phyloP scores from a whole-genome alignment of 352 stramenopile genomes.

The Globisporangium canariense region DNA sequence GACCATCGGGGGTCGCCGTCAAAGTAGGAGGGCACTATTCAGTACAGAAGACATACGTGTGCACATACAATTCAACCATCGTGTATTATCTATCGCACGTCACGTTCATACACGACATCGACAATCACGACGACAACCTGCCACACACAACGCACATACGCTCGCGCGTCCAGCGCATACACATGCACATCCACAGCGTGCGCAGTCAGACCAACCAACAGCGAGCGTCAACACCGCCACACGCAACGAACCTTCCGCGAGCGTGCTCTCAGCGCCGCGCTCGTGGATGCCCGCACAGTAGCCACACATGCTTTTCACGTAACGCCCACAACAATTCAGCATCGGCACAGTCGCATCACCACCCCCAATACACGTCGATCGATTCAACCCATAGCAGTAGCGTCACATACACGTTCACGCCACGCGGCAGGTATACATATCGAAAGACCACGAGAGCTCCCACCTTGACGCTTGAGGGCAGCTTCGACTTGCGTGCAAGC shows the following conservation, averaged over 20 bases:
- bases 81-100: conserved; percentile 1
- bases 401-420: background rate
- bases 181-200: background rate
- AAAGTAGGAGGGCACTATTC: background rate
- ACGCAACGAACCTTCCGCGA: background rate
- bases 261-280: background rate
- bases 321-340: background rate
- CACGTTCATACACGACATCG: background rate
- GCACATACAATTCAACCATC: background rate
- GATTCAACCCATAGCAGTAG: background rate
- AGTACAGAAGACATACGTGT: background rate
- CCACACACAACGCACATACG: background rate
- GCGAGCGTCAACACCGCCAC: background rate
- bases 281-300: background rate
- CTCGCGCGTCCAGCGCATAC: too few species aligned
- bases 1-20: conserved; percentile 15
- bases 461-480: background rate
- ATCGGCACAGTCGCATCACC: background rate
- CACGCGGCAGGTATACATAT: too few species aligned
- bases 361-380: too few species aligned
- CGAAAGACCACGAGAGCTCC: too few species aligned
- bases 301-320: background rate
- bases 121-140: too few species aligned
- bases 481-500: background rate
- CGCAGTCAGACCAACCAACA: background rate